Evolutionary conservation across 108 stramenopile genomes (phyloP).

Genomic region (Cylindrotheca fusiformis): DNA sequence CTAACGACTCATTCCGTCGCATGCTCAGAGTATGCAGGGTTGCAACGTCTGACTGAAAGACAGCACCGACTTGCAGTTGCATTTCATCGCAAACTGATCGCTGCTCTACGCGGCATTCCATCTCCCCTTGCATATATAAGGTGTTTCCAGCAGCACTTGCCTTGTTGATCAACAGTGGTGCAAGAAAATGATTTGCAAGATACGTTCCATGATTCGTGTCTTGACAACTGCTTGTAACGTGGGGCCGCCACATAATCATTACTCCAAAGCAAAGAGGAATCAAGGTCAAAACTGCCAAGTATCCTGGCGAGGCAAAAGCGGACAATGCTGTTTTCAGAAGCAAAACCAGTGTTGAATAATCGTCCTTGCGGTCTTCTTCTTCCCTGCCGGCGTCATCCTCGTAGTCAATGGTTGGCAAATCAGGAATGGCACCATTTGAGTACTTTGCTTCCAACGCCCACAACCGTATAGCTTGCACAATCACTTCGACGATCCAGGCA

Average conservation of each 20-base stretch:
- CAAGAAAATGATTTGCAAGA: constrained; percentile 35
- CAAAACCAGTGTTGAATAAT: not conserved
- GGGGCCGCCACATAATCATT: constrained; percentile 30
- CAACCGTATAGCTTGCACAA: constrained; percentile 37
- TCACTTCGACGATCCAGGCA: constrained; percentile 35
- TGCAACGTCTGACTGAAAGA: constrained; percentile 5
- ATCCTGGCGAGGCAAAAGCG: constrained; percentile 16
- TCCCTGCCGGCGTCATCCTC: constrained; percentile 11
- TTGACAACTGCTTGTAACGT: constrained; percentile 30
- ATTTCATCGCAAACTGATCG: constrained; percentile 16
- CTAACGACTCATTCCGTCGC: constrained; percentile 12
- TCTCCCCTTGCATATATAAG: constrained; percentile 17
- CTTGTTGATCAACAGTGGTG: constrained; percentile 33
- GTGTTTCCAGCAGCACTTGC: constrained; percentile 35
- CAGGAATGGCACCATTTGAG: constrained; percentile 20
- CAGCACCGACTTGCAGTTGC: constrained; percentile 8
- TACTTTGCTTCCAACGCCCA: constrained; percentile 28
- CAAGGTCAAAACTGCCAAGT: constrained; percentile 16
- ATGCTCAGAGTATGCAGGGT: constrained; percentile 8
- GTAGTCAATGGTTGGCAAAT: constrained; percentile 35
- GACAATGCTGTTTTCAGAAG: constrained; percentile 14
- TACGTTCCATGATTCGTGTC: constrained; percentile 40
- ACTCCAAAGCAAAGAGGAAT: constrained; percentile 8
- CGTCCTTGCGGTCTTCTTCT: constrained; percentile 8
- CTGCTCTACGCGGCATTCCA: constrained; percentile 12